Percentiles rank a stretch among this genome's conserved stretches.
These are phyloP conservation scores for Primulina huaijiensis DNA, from an alignment of 257 asterid species.

Conservation along the genomic window DNA sequence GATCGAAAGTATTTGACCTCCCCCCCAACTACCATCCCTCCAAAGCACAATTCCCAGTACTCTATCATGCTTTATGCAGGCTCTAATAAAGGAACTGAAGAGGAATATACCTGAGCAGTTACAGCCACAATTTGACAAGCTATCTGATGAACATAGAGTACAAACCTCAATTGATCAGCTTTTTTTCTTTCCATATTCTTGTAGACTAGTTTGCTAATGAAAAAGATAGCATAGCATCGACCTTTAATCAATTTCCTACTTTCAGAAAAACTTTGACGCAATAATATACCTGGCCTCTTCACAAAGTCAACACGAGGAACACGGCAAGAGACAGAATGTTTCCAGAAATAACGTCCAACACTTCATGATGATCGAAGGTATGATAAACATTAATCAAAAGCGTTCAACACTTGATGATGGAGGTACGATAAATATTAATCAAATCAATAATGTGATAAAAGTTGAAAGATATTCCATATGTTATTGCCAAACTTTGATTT, in stretches of 20 bases:
- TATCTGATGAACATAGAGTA: slow-evolving; percentile 65
- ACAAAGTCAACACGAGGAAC: slow-evolving; percentile 33
- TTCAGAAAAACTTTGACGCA: slow-evolving; percentile 40
- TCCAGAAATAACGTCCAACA: slow-evolving; percentile 60
- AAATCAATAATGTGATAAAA: no score
- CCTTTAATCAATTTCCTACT: slow-evolving; percentile 17
- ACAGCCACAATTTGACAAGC: slow-evolving; percentile 44
- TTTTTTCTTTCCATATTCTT: not conserved
- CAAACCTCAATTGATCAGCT: slow-evolving; percentile 3
- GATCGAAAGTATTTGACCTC: slow-evolving; percentile 6
- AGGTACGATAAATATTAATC: slow-evolving; percentile 7
- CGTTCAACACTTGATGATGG: not conserved
- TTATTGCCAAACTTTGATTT: no score
- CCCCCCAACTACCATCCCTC: slow-evolving; percentile 1
- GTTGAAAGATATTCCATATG: no score
- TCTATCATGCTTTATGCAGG: slow-evolving; percentile 36
- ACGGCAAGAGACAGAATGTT: slow-evolving; percentile 38
- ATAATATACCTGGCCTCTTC: slow-evolving; percentile 27
- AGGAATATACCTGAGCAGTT: slow-evolving; percentile 49
- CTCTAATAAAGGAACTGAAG: slow-evolving; percentile 55
- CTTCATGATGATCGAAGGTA: slow-evolving; percentile 87
- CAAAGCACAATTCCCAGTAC: slow-evolving; percentile 15
- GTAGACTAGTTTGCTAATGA: not conserved
- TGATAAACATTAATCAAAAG: slow-evolving; percentile 23
- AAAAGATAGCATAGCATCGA: slow-evolving; percentile 1